phyloP scores from a whole-genome alignment of 768 basidiomycete genomes.

The Mycena vulgaris region DNA sequence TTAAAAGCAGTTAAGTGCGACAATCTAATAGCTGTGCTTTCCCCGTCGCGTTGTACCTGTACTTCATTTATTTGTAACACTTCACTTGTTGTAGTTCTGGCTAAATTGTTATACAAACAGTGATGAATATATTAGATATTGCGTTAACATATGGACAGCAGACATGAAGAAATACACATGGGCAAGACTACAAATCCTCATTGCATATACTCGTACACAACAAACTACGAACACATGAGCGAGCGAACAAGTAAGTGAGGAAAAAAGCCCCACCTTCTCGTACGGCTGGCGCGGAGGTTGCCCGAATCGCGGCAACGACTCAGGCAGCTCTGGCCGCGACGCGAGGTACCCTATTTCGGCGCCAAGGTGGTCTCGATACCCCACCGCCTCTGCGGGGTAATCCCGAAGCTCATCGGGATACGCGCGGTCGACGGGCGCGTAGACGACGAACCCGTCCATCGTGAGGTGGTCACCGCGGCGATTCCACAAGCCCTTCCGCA shows the following conservation, averaged over 20 bases:
- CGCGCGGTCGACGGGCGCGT: constrained; percentile 69
- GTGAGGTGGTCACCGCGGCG: constrained; percentile 82
- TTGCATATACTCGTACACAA: constrained; percentile 55
- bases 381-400: constrained; percentile 70
- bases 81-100: constrained; percentile 3
- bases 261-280: constrained; percentile 57
- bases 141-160: constrained; percentile 26
- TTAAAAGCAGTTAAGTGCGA: background rate
- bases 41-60: constrained; percentile 2
- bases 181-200: constrained; percentile 25
- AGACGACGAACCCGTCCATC: constrained; percentile 69
- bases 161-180: constrained; percentile 30
- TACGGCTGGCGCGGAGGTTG: constrained; percentile 70
- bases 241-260: background rate
- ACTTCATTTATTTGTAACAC: background rate
- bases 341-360: constrained; percentile 56
- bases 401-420: constrained; percentile 73
- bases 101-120: constrained; percentile 28
- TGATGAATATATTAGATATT: constrained; percentile 27
- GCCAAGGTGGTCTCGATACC: constrained; percentile 71
- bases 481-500: constrained; percentile 81
- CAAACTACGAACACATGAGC: constrained; percentile 50
- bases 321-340: constrained; percentile 68
- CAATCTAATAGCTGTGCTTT: background rate
- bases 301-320: constrained; percentile 74